A percentile compares a stretch with the other conserved stretches of the same genome.
These are phyloP conservation scores for Leptodontidium sp. DNA, from an alignment of 2,329 filamentous ascomycete genomes.

Conservation along the genomic window DNA sequence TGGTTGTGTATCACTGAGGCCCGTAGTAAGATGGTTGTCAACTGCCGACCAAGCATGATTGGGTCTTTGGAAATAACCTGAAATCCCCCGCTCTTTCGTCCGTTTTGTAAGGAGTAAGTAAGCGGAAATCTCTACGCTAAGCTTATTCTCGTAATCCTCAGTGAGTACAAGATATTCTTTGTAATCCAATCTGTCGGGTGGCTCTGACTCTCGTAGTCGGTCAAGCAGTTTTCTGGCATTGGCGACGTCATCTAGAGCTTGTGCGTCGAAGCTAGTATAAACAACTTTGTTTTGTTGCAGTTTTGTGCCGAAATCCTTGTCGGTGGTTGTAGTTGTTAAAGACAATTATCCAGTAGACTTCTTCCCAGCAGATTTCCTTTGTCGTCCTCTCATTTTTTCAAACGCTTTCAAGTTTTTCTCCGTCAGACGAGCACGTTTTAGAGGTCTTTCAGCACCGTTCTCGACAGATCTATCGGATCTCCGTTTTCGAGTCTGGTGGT, in stretches of 20 bases:
- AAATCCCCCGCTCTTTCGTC: slow-evolving; percentile 17
- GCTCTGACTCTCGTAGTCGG: slow-evolving; percentile 21
- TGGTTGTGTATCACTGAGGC: slow-evolving; percentile 20
- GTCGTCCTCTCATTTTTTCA: slow-evolving; percentile 27
- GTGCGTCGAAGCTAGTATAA: slow-evolving; percentile 23
- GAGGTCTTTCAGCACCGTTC: slow-evolving; percentile 29
- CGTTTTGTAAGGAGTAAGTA: slow-evolving; percentile 28
- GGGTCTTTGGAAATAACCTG: slow-evolving; percentile 27
- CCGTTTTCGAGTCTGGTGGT: slow-evolving; percentile 32
- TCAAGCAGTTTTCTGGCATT: slow-evolving; percentile 21
- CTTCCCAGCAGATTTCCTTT: slow-evolving; percentile 28
- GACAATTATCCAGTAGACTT: slow-evolving; percentile 28
- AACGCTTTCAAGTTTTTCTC: slow-evolving; percentile 34
- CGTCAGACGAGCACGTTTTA: slow-evolving; percentile 33
- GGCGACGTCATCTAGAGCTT: slow-evolving; percentile 23
- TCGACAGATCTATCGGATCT: slow-evolving; percentile 32
- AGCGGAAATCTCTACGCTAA: slow-evolving; percentile 23
- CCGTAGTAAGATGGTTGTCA: slow-evolving; percentile 26
- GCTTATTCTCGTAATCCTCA: slow-evolving; percentile 22
- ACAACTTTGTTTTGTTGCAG: slow-evolving; percentile 27
- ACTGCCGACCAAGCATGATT: slow-evolving; percentile 29
- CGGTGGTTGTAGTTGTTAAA: slow-evolving; percentile 23
- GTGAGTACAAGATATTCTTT: slow-evolving; percentile 22
- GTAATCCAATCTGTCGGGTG: slow-evolving; percentile 15
- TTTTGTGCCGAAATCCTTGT: slow-evolving; percentile 27